These are phyloP conservation scores for Clavispora carvajalis DNA, from an alignment of 805 yeast species.

Conservation along the genomic window DNA sequence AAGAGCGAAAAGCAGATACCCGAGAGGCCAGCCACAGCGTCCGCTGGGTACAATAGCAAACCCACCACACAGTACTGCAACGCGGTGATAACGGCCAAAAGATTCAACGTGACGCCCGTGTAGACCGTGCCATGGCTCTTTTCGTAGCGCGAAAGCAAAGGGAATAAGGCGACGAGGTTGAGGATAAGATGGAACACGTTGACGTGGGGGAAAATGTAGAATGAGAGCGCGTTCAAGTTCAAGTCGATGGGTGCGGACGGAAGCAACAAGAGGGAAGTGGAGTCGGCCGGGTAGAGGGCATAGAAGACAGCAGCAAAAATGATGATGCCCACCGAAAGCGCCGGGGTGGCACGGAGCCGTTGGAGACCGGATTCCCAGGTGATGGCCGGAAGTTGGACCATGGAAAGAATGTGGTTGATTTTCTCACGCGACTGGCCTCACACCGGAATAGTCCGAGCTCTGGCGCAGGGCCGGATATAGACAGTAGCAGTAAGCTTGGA, in stretches of 20 bases:
- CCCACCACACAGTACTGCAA: constrained; percentile 55
- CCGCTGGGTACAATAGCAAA: constrained; percentile 43
- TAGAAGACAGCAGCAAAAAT: constrained; percentile 48
- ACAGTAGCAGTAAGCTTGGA: no score
- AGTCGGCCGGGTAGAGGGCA: constrained; percentile 21
- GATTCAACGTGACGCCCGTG: constrained; percentile 74
- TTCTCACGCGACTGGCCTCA: neutral
- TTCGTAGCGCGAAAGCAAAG: constrained; percentile 65
- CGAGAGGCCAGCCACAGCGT: constrained; percentile 61
- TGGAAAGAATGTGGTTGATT: neutral
- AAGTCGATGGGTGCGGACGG: constrained; percentile 50
- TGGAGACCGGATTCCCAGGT: neutral
- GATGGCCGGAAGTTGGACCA: neutral
- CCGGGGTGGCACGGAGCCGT: constrained; percentile 34
- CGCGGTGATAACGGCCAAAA: constrained; percentile 66
- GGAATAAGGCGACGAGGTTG: constrained; percentile 52
- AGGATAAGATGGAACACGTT: constrained; percentile 55
- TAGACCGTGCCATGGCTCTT: constrained; percentile 73
- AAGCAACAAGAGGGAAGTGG: constrained; percentile 10
- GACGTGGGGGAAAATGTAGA: constrained; percentile 70
- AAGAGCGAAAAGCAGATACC: constrained; percentile 70
- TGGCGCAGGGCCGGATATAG: no score
- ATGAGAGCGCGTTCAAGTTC: constrained; percentile 50
- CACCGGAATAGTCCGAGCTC: no score
- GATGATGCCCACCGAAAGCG: constrained; percentile 57